phyloP scores from a whole-genome alignment of 1,139 yeast genomes.

The Geotrichum restrictum region DNA sequence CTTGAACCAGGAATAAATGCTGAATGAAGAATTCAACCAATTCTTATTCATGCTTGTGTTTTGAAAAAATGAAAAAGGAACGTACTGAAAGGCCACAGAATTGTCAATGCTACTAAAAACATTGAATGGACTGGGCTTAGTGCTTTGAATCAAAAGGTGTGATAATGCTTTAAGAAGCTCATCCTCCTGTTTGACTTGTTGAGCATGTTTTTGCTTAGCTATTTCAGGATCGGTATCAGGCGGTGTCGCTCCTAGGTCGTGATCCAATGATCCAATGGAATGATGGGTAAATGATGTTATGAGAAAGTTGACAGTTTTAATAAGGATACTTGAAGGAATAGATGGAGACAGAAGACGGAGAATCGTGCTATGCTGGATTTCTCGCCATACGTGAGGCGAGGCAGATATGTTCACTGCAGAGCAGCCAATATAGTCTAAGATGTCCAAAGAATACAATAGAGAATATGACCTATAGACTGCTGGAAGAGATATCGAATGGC shows the following conservation, averaged over 20 bases:
- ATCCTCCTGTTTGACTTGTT: neutral
- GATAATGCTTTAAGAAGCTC: neutral
- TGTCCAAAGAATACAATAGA: constrained; percentile 51
- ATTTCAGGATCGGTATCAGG: neutral
- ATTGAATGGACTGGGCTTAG: neutral
- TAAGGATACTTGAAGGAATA: neutral
- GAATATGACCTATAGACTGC: constrained; percentile 38
- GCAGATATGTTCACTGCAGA: neutral
- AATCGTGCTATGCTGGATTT: neutral
- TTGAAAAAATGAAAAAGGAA: constrained; percentile 3
- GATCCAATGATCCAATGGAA: neutral
- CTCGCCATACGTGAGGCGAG: neutral
- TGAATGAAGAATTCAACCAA: constrained; percentile 1
- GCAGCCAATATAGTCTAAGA: constrained; percentile 42
- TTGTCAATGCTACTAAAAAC: constrained; percentile 7
- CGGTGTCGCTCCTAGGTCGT: neutral
- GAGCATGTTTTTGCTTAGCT: neutral
- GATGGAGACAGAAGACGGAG: neutral
- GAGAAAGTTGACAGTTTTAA: neutral
- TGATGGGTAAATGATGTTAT: neutral
- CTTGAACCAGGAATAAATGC: neutral
- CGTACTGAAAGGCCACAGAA: constrained; percentile 8
- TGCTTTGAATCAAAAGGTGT: neutral
- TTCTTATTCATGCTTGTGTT: neutral
- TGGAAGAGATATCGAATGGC: constrained; percentile 10